Base-by-base conservation (phyloP, 768 basidiomycete genomes). In the Amanita brunnescens region DNA sequence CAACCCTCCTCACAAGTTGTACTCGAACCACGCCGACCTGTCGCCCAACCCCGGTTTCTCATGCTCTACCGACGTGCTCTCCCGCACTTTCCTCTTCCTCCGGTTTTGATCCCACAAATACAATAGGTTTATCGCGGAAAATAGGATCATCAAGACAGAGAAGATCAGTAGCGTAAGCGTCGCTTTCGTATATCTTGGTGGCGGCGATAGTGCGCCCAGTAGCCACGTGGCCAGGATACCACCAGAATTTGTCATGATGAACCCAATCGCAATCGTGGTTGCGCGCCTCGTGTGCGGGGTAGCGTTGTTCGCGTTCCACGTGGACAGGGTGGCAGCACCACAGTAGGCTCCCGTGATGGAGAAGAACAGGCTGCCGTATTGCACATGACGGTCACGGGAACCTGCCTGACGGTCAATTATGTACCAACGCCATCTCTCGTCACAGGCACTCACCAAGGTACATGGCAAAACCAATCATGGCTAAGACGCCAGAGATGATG, bases 171-270 rank as follows among this genome's bases (percentile, higher is more conserved):
- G 62, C 20, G 64, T 64, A 18, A 72, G 67, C 2, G 77, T 76
- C 0, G 77, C 81, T 48, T 68, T 69, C 1, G 60, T 70, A 58
- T 81, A 83, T 12, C 67, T 55, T 7, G 80, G 80, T 1, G 74
- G 65, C 0, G 72, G 65, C 2, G 77, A 78, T 12, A 81, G 60
- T 3, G 67, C 57, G 9, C 79, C 80, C 26, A 81, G 61, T 7
- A 81, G 70, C 80, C 80, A 83, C 0, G 79, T 83, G 0, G 74
- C 70, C 29, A 83, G 74, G 41, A 84, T 81, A 2, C 79, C 80
- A 9, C 80, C 80, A 0, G 71, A 66, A 58, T 82, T 83, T 20
- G 76, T 76, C 70, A 77, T 70, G 56, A 78, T 77, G 55, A 80
- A 77, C 1, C 73, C 72, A 21, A 81, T 70, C 14, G 80, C 81